Base-by-base conservation (phyloP, 768 basidiomycete genomes). In the Mycena chlorophos region DNA sequence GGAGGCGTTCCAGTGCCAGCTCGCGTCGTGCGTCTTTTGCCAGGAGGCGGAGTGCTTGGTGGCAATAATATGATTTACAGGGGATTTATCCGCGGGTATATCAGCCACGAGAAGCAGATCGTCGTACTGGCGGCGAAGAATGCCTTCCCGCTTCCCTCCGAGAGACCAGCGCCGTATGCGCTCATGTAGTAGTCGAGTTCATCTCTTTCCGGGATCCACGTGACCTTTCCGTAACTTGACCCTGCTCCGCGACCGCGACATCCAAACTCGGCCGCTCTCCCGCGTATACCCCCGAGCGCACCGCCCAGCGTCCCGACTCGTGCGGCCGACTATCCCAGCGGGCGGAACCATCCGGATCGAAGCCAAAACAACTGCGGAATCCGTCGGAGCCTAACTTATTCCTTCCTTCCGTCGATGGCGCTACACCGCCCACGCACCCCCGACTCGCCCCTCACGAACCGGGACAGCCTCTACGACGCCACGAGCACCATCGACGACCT, bases 41-140 rank as follows among this genome's bases (percentile, higher is more conserved):
- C n/a, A 90, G 62, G 94, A 96, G 69, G 91, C 91, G 2, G 94
- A 98, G 70, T 97, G 94, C 69, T 81, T 94, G 49, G 84, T 97
- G 6, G 94, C 94, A 25, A 95, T n/a, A n/a, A 95, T 68, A 89
- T 96, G 91, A 90, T 98, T 39, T 94, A 88, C 75, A 91, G 88
- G 73, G 91, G 90, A n/a, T 91, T 87, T 69, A 87, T 98, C 72
- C 82, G 90, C 49, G 97, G 97, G 8, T 99, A 98, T 71, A 94
- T 99, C 64, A 94, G 93, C 48, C 97, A 99, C 65, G 91, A 91
- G 67, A 91, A 90, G 71, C 89, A 92, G 74, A 92, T 89, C 83
- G 92, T 98, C 3, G 97, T 99, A 4, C 70, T 98, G 42, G 86
- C 91, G 1, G 82, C 83, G 59, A 79, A 77, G 22, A 89, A 88